Evolutionary conservation across 768 basidiomycete genomes (phyloP).

Genomic region (Suillus occidentalis): DNA sequence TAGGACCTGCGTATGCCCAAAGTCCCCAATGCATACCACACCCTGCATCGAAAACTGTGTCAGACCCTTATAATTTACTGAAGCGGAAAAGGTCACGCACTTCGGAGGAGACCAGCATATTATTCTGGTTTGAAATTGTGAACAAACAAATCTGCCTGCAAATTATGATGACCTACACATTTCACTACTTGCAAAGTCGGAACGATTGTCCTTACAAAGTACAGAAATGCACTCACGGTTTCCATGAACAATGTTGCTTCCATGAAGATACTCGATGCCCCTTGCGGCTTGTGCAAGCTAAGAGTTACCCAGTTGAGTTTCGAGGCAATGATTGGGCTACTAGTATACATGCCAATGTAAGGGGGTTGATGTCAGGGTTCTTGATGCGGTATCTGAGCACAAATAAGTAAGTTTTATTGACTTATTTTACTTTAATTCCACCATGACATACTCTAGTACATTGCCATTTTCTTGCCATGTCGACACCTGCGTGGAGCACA

Average conservation of each 20-base stretch:
- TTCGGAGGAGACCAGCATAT: constrained; percentile 55
- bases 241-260: constrained; percentile 53
- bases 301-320: neutral
- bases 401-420: neutral
- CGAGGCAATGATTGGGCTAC: neutral
- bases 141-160: neutral
- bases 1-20: constrained; percentile 63
- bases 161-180: constrained; percentile 45
- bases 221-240: constrained; percentile 45
- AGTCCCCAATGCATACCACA: constrained; percentile 58
- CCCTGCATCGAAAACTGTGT: constrained; percentile 34
- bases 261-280: constrained; percentile 60
- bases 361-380: constrained; percentile 39
- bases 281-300: constrained; percentile 55
- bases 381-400: constrained; percentile 40
- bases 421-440: constrained; percentile 1
- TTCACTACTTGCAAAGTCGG: constrained; percentile 42
- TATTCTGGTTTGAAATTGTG: constrained; percentile 38
- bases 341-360: constrained; percentile 39
- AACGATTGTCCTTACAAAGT: constrained; percentile 3
- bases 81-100: constrained; percentile 29
- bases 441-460: constrained; percentile 44
- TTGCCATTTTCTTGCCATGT: constrained; percentile 64
- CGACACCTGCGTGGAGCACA: constrained; percentile 43
- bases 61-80: constrained; percentile 2